phyloP scores from a whole-genome alignment of 441 rosid genomes.

The Syzygium malaccense region DNA sequence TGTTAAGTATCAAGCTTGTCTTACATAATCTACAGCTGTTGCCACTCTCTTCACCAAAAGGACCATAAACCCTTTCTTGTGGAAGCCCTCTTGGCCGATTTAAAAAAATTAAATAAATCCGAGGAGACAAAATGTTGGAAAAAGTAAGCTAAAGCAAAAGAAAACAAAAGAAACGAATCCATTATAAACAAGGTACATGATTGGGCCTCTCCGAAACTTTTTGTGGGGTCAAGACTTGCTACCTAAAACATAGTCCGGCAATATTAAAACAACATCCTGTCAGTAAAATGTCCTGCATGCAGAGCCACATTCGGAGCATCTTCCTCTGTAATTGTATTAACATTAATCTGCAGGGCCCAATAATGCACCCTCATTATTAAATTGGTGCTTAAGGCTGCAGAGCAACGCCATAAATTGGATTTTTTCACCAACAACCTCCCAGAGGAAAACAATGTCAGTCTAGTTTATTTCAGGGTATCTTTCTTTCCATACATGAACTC shows the following conservation, averaged over 20 bases:
- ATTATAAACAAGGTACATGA: slow-evolving; percentile 13
- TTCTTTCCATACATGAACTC: slow-evolving; percentile 32
- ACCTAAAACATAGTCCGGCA: slow-evolving; percentile 19
- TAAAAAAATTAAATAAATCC: background rate
- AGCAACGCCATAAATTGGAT: slow-evolving; percentile 14
- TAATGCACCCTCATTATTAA: slow-evolving; percentile 26
- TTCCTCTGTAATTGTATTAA: slow-evolving; percentile 14
- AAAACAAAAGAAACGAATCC: background rate
- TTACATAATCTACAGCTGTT: background rate
- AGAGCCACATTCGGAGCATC: slow-evolving; percentile 43
- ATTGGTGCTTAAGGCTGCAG: slow-evolving; percentile 16
- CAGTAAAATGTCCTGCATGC: slow-evolving; percentile 5
- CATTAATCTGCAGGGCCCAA: slow-evolving; percentile 20
- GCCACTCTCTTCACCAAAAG: background rate
- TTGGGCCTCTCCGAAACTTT: slow-evolving; percentile 15
- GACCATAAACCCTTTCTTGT: background rate
- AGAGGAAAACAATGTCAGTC: background rate
- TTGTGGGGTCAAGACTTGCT: slow-evolving; percentile 28
- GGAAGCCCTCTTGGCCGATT: background rate
- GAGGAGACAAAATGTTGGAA: slow-evolving; percentile 1
- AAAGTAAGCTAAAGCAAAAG: background rate
- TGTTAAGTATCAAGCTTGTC: background rate
- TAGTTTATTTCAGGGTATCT: slow-evolving; percentile 22
- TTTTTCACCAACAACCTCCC: slow-evolving; percentile 14
- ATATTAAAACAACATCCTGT: background rate